Evolutionary conservation across 2,329 filamentous ascomycete genomes (phyloP), one percentile per base, ranked within the genome.

Genomic region (Aspergillus glaucus): DNA sequence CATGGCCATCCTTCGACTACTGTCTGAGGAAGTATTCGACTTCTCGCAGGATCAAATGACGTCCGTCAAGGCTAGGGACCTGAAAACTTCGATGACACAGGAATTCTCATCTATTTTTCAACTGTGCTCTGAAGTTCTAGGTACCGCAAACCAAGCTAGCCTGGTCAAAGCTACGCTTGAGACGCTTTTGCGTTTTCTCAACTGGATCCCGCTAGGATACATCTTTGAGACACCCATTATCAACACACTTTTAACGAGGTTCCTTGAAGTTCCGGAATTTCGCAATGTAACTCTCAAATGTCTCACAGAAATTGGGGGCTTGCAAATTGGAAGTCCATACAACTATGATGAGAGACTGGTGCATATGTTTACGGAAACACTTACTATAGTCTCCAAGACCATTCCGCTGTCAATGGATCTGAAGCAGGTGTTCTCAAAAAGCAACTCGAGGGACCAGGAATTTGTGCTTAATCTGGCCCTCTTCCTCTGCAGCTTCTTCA

Each of bases 31-130:
- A 71, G 92, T 98, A 34, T 98, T 98, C 65, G 93, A 98, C 75
- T 98, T 94, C 72, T 98, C 93, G 1, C 89, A 92, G 55, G 93
- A 98, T 66, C 89, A 96, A 69, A 96, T 98, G 92, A 98, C 93
- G n/a, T 96, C 92, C 34, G 82, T 87, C 50, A 98, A 98, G 78
- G 95, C 91, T 37, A 85, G 91, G 63, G 95, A 94, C 69, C 79
- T 98, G 55, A 98, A 98, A 78, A 92, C 91, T 59, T 95, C 89
- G 57, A 98, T 98, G 93, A 96, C 91, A 71, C 86, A 91, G 67
- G 93, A 98, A 73, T 98, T 98, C 71, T 96, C 94, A 1, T 88
- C 90, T 49, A 98, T 98, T 65, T 98, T 97, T 76, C 88, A 95
- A 72, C 82, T 98, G 30, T 98, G 94, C 75, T 91, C 90, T 44